Evolutionary conservation across 1,284 basidiomycete species (phyloP), one percentile per base, ranked within the genome.

Genomic region (Rhodotorula sp.): DNA sequence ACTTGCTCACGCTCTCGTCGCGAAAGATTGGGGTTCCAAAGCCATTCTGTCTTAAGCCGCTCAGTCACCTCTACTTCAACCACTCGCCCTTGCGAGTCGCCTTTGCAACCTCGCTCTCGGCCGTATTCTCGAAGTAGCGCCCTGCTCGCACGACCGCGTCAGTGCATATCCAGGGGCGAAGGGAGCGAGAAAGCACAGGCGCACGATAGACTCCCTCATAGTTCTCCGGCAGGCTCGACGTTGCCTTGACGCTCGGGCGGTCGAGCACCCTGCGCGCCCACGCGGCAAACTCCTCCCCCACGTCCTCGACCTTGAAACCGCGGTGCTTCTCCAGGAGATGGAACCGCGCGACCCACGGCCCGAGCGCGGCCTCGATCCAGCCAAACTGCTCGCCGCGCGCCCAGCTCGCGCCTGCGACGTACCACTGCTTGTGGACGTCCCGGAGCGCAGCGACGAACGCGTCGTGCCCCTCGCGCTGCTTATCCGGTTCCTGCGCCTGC

Each of bases 101-200:
- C 76, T 87, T 87, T 3, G 88, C 88, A 34, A 83, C 85, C 74
- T 87, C 86, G 74, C 86, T 87, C 80, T 87, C 85, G 17, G 87
- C 86, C 74, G 87, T 86, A 73, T 88, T 84, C 21, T 83, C 81
- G 51, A 88, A 80, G 77, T 88, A 88, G 2, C 87, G 54, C 6
- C 44, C 61, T 62, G 29, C 12, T 29, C 9, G 29, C 57, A 8
- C 27, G 22, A 5, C 29, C 10, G n/a, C 6, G 32, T 27, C 22
- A 29, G 32, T 3, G 19, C 9, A 3, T 1, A n/a, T n/a, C n/a
- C n/a, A 5, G 9, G 1, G 32, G 25, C 17, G 19, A 17, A 8
- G 37, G 27, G 13, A 61, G n/a, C 27, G 6, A 10, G 48, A 15
- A 12, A 22, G 27, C 17, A n/a, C 1, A 9, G 53, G 32, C 63